Evolutionary conservation across 768 basidiomycete species (phyloP).

Genomic region (Gloeopeniophorella convolvens): DNA sequence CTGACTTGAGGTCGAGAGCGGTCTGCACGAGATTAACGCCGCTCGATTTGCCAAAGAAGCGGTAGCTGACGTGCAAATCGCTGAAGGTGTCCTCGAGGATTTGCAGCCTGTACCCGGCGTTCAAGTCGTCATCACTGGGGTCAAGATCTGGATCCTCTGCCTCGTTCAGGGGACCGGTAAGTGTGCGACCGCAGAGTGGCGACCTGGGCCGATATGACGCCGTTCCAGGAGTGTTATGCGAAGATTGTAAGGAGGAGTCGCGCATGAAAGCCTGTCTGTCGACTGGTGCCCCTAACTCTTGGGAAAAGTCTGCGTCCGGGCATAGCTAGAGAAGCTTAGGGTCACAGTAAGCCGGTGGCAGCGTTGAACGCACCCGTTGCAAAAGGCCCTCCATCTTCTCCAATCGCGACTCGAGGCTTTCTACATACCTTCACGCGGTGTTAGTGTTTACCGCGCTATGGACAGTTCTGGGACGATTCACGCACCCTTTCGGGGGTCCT

Average conservation of each 20-base stretch:
- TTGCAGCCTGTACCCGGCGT: constrained; percentile 23
- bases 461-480: neutral
- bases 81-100: constrained; percentile 28
- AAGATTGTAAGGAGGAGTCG: constrained; percentile 13
- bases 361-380: constrained; percentile 27
- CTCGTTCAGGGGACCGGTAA: neutral
- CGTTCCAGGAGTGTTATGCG: constrained; percentile 9
- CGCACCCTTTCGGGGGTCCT: constrained; percentile 58
- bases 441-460: neutral
- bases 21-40: constrained; percentile 37
- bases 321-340: constrained; percentile 39
- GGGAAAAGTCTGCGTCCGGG: constrained; percentile 56
- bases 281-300: constrained; percentile 44
- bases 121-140: constrained; percentile 23
- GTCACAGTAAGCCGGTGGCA: neutral
- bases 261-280: constrained; percentile 34
- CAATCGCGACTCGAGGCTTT: constrained; percentile 38
- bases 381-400: constrained; percentile 37
- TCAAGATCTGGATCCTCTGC: constrained; percentile 10
- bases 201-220: constrained; percentile 1
- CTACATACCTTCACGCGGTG: constrained; percentile 27
- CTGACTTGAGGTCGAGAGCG: constrained; percentile 37
- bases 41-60: constrained; percentile 40
- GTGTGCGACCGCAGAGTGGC: neutral
- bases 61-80: constrained; percentile 26